Conservation (phyloP, 2,329 filamentous ascomycete genomes). For the Colletotrichum ledebouriae region DNA sequence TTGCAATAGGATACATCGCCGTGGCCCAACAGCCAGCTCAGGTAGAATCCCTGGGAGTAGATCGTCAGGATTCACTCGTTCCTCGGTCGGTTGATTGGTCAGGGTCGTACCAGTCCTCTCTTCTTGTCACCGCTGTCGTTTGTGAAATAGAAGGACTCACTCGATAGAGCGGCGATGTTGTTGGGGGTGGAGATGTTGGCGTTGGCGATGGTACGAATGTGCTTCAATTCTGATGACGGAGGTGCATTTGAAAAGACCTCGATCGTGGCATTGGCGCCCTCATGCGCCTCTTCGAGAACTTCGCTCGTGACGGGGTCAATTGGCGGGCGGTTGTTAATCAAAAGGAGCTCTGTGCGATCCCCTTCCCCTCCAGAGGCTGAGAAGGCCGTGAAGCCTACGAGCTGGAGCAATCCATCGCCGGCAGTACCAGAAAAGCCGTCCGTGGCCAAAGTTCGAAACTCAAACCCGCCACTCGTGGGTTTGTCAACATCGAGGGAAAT, state of each 20-base stretch:
- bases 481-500: conserved; percentile 52
- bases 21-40: conserved; percentile 45
- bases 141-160: conserved; percentile 45
- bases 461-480: conserved; percentile 43
- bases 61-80: background rate
- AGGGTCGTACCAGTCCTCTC: conserved; percentile 41
- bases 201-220: conserved; percentile 45
- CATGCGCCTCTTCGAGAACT: conserved; percentile 72
- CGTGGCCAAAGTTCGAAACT: conserved; percentile 46
- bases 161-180: conserved; percentile 43
- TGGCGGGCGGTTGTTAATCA: conserved; percentile 48
- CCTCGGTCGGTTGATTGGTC: too few species aligned
- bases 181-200: conserved; percentile 46
- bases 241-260: conserved; percentile 55
- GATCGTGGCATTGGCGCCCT: conserved; percentile 71
- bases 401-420: conserved; percentile 49
- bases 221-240: conserved; percentile 41
- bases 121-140: conserved; percentile 46
- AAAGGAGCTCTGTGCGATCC: conserved; percentile 43
- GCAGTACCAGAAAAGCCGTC: conserved; percentile 48
- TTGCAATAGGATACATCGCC: conserved; percentile 50
- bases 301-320: conserved; percentile 44
- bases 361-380: conserved; percentile 41
- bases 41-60: conserved; percentile 34
- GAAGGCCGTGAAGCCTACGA: conserved; percentile 50